phyloP scores from a whole-genome alignment of 108 stramenopile genomes.

The Schizochytrium sp. region DNA sequence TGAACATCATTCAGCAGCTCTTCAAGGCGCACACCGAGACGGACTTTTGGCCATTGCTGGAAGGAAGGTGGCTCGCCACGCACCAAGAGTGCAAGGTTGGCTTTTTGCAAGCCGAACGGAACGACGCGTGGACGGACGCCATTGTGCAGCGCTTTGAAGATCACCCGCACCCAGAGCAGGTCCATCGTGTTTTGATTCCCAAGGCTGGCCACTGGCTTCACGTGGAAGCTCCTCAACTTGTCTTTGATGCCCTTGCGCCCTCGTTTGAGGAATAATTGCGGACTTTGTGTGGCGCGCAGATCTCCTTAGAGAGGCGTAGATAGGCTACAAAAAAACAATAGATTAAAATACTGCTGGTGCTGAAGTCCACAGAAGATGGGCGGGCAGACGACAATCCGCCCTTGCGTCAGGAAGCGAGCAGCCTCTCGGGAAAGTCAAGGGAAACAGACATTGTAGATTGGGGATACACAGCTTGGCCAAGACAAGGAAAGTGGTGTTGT shows the following conservation, averaged over 20 bases:
- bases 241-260: background rate
- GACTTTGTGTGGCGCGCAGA: no score
- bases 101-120: background rate
- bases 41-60: conserved; percentile 12
- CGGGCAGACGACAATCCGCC: no score
- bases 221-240: background rate
- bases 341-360: no score
- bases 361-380: no score
- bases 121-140: background rate
- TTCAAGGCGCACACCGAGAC: background rate
- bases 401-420: no score
- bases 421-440: no score
- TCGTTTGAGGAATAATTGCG: background rate
- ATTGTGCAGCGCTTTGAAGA: background rate
- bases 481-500: no score
- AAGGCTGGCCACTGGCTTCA: conserved; percentile 10
- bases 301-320: no score
- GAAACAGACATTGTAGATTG: no score
- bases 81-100: background rate
- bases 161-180: background rate
- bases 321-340: no score
- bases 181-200: background rate
- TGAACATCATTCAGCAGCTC: conserved; percentile 7
- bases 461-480: no score
- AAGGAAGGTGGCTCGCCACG: background rate